phyloP scores from a whole-genome alignment of 768 basidiomycete species.

The Tricholoma sp. region DNA sequence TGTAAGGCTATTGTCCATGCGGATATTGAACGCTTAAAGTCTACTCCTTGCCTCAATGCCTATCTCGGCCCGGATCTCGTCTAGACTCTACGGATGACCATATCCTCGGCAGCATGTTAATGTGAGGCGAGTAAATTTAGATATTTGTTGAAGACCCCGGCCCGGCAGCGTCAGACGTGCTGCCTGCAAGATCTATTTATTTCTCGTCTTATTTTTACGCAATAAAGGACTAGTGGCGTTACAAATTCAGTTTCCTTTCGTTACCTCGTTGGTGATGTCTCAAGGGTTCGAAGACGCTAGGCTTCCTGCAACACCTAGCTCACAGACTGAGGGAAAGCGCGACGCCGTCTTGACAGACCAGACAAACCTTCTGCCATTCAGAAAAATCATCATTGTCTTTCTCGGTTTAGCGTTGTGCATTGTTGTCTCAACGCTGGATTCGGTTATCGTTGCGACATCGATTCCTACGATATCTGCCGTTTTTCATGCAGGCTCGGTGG shows the following conservation, averaged over 20 bases:
- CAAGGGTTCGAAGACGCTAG: too few relatives aligned
- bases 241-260: too few relatives aligned
- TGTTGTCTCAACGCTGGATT: conserved; percentile 59
- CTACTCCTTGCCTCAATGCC: conserved; percentile 46
- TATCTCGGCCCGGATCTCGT: conserved; percentile 15
- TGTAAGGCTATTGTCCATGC: conserved; percentile 49
- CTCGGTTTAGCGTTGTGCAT: conserved; percentile 59
- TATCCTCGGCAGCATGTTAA: too few relatives aligned
- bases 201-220: too few relatives aligned
- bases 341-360: conserved; percentile 54
- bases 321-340: neutral
- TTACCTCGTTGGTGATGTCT: too few relatives aligned
- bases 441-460: conserved; percentile 70
- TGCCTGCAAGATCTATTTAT: too few relatives aligned
- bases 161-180: too few relatives aligned
- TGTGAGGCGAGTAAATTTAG: too few relatives aligned
- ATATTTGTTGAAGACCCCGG: too few relatives aligned
- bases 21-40: conserved; percentile 52
- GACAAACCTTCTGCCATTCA: conserved; percentile 68
- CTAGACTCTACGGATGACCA: too few relatives aligned
- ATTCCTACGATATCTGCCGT: conserved; percentile 65
- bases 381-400: conserved; percentile 59
- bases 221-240: too few relatives aligned
- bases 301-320: too few relatives aligned
- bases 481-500: conserved; percentile 59